Base-by-base conservation (phyloP, 1,139 yeast species). In the Debaryomycetaceae sp. region DNA sequence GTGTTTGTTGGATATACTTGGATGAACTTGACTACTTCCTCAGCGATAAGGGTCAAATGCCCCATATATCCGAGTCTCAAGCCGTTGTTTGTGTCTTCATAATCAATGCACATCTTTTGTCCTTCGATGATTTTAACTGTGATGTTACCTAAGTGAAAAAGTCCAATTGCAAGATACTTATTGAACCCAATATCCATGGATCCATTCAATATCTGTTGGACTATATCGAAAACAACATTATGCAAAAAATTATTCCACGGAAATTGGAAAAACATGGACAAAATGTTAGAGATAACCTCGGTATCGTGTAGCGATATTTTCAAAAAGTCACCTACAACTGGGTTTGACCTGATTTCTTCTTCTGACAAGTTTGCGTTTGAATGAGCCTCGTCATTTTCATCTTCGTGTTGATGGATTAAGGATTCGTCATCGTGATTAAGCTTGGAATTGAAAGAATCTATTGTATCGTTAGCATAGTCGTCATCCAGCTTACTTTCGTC, bases 221-320 rank as follows among this genome's bases (percentile, higher is more conserved):
- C 95, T 54, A 93, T 88, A 65, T 93, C 99, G 69, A 93, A 93
- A 6, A 93, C 97, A 46, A 95, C 99, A 59, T 93, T 93, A 67
- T 93, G 99, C 67, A 95, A 75, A 60, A 93, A 93, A 63, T 93
- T 93, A 66, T 93, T 93, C 99, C 99, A 93, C 5, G 99, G 99
- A 65, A 90, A 93, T 55, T 79, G 78, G 76, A 91, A 87, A 62
- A 93, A 91, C 86, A 93, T 84, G 34, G 82, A 69, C 46, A 91
- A 68, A 44, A 93, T 87, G 42, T 85, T 83, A 39, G 88, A 78
- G 42, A 93, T 78, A 46, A 93, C 86, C 52, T 83, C 83, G 44
- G 87, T 85, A 62, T 93, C 97, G 56, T 83, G 84, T 38, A 93
- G 72, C 5, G 96, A 83, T 49, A 91, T 87, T 65, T 93, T 93